These are phyloP conservation scores for Cylindricascospora bacillispora DNA, from an alignment of 1,139 yeast species.

Conservation along the genomic window DNA sequence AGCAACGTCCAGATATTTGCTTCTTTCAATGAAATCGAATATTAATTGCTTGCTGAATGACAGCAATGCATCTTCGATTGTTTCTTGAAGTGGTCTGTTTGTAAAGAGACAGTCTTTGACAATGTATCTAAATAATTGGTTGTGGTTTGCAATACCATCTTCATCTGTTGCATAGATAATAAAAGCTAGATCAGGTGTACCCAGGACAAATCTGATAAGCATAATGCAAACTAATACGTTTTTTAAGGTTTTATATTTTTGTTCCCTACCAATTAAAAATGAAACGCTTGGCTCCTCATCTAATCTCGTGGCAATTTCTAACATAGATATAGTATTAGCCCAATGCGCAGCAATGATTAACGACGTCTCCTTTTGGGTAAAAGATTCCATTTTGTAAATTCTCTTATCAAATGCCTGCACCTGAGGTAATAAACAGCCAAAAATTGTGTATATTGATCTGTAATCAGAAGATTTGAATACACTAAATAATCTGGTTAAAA, in stretches of 20 bases:
- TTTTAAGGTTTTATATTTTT: slow-evolving; percentile 23
- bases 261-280: slow-evolving; percentile 28
- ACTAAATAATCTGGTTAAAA: slow-evolving; percentile 8
- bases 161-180: slow-evolving; percentile 10
- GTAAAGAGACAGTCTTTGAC: slow-evolving; percentile 14
- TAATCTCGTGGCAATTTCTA: slow-evolving; percentile 42
- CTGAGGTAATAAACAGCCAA: slow-evolving; percentile 11
- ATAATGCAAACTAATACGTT: slow-evolving; percentile 28
- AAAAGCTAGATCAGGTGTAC: slow-evolving; percentile 11
- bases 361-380: slow-evolving; percentile 11
- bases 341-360: slow-evolving; percentile 26
- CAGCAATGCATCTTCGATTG: slow-evolving; percentile 11
- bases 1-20: slow-evolving; percentile 5
- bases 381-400: slow-evolving; percentile 9
- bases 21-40: slow-evolving; percentile 7
- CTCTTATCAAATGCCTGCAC: slow-evolving; percentile 16
- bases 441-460: slow-evolving; percentile 10
- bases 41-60: slow-evolving; percentile 11
- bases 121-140: slow-evolving; percentile 23
- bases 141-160: slow-evolving; percentile 10
- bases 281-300: slow-evolving; percentile 28
- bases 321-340: slow-evolving; percentile 45
- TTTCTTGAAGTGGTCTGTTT: slow-evolving; percentile 9
- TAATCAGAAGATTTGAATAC: slow-evolving; percentile 8
- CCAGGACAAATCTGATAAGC: slow-evolving; percentile 19